Evolutionary conservation across 306 rosid species (phyloP), one percentile per base, ranked within the genome.

Genomic region (Arachis stenosperma): DNA sequence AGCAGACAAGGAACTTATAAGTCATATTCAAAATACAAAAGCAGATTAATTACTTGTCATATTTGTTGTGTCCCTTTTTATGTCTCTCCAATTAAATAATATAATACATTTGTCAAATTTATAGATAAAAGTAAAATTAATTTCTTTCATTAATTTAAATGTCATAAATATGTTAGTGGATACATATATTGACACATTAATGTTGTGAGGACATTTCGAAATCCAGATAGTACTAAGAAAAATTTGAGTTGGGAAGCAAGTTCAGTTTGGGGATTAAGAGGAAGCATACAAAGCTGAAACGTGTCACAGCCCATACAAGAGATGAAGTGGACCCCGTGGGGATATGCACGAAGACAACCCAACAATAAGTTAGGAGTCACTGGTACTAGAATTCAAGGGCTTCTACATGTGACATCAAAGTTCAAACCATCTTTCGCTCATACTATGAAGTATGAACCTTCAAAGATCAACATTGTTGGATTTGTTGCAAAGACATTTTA

Each of bases 281-380:
- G 70, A 42, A 33, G 51, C 60, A 60, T 27, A 13, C 11, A 33
- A 58, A 46, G 66, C 7, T 48, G 13, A 37, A 48, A 1, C 12
- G n/a, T 41, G 64, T 37, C 57, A 76, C 15, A 10, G 3, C 14
- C 14, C 11, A 61, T 27, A 41, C 12, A n/a, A 56, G 57, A 43
- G 54, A 55, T 44, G 33, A 43, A 58, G 60, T 75, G 84, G 78
- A 60, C 74, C 75, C 81, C 9, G 12, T 29, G 48, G 48, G 69
- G 46, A 10, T 33, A 51, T 76, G 72, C 7, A 17, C 42, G 61
- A 15, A 51, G 61, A 63, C 56, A 65, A 71, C 48, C 69, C 43
- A 71, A 59, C 71, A 65, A 17, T 51, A 39, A 81, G 61, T 9
- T 47, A 12, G 55, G 52, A 71, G 60, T 71, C 78, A 66, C 71